Percentiles rank a stretch among this genome's conserved stretches.
Conservation (phyloP, 257 asterid species). For the Nicotiana paniculata region DNA sequence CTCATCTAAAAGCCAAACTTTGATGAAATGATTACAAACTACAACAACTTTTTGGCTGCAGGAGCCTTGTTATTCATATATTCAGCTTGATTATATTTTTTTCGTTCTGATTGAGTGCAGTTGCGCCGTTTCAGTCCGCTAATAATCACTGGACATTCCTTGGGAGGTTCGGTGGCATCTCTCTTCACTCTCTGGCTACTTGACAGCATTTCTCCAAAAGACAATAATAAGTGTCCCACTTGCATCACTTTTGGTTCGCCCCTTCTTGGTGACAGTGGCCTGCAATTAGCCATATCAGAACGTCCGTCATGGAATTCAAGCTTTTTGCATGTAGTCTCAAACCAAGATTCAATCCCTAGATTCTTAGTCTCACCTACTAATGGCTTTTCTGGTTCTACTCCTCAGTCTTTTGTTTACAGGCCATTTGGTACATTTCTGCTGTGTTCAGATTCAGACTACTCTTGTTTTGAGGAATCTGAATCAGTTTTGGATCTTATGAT, state of each 20-base stretch:
- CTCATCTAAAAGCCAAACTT: no score
- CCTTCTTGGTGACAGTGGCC: conserved; percentile 20
- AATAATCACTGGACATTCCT: conserved; percentile 22
- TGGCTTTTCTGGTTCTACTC: background rate
- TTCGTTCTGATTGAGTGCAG: conserved; percentile 16
- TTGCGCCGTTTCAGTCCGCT: conserved; percentile 8
- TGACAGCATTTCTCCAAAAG: conserved; percentile 7
- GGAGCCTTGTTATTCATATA: background rate
- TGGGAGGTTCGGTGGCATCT: conserved; percentile 33
- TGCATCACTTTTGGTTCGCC: conserved; percentile 34
- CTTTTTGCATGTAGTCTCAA: conserved; percentile 21
- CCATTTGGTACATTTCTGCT: conserved; percentile 23
- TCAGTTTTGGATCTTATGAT: conserved; percentile 8
- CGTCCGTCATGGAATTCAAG: conserved; percentile 24
- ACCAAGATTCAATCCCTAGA: conserved; percentile 19
- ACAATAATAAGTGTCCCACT: conserved; percentile 15
- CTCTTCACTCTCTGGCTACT: conserved; percentile 33
- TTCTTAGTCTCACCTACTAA: conserved; percentile 1
- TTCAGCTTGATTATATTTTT: background rate
- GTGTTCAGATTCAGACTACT: conserved; percentile 18
- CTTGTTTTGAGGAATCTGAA: conserved; percentile 28
- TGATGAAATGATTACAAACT: no score
- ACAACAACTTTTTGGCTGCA: background rate
- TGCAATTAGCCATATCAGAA: conserved; percentile 21
- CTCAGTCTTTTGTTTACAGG: conserved; percentile 3